Base-by-base conservation (phyloP, 2,329 filamentous ascomycete species). In the Trichoderma lentiforme region DNA sequence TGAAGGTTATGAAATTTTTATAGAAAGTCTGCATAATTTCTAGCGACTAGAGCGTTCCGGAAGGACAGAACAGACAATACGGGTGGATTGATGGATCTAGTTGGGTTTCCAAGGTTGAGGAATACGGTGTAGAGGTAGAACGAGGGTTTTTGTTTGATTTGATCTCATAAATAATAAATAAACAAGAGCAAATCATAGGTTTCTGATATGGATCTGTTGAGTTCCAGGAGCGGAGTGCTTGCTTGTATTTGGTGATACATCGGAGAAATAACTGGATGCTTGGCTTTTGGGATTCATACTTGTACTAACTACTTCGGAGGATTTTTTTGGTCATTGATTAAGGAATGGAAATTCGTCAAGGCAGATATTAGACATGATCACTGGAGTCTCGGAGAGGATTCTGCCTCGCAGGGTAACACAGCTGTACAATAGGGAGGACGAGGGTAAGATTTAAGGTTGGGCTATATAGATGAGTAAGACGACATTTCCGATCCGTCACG, bases 41-140 rank as follows among this genome's bases (percentile, higher is more conserved):
- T 53, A 70, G 66, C 66, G 66, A 62, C 36, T 30, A 30, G 57
- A 53, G 57, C 57, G 56, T 62, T 53, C 36, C 39, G 39, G 30
- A 32, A 53, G 57, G 60, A 57, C 21, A 57, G 30, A 58, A 57
- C 21, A 57, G 39, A 58, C 21, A 26, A 36, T 34, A 43, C 5
- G 57, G 56, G 15, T 24, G 56, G 65, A 60, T 24, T 68, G 28
- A 32, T 30, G 56, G 43, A 62, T 70, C 66, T 62, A 62, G 30
- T 39, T 53, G 32, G 39, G 34, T 68, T 67, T 4, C 47, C 6
- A 24, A 32, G 30, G 61, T 60, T 69, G 56, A 30, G 12, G n/a
- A 43, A 43, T 18, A 70, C 21, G 43, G 66, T 62, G 66, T 61
- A 47, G 39, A 58, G 24, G 64, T 70, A 70, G 66, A 70, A 70